These are phyloP conservation scores for Nannochloropsis oceanica DNA, from an alignment of 108 stramenopile species.

Conservation along the genomic window DNA sequence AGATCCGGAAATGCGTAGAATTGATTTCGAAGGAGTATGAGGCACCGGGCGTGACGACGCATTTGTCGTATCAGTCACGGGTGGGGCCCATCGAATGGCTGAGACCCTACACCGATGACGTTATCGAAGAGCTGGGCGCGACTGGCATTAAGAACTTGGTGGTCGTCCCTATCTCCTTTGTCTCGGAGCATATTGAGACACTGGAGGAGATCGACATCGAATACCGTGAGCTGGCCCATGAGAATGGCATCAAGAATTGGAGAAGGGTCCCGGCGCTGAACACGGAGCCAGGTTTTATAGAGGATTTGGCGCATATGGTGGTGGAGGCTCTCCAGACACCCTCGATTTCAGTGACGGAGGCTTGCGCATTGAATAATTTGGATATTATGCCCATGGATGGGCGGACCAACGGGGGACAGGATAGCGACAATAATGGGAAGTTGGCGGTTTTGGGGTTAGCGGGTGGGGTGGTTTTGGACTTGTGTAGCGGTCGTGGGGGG, in stretches of 20 bases:
- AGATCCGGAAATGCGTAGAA: constrained; percentile 48
- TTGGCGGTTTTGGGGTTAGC: neutral
- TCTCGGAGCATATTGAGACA: constrained; percentile 98
- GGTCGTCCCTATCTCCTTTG: constrained; percentile 94
- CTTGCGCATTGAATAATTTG: neutral
- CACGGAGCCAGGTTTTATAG: constrained; percentile 71
- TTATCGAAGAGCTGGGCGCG: constrained; percentile 64
- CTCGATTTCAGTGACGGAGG: constrained; percentile 25
- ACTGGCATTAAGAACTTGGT: constrained; percentile 80
- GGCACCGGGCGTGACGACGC: constrained; percentile 14
- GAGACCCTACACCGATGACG: constrained; percentile 90
- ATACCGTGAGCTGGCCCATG: constrained; percentile 88
- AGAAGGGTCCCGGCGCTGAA: constrained; percentile 82
- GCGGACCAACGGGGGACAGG: neutral
- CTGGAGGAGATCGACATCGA: constrained; percentile 99
- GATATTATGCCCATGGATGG: neutral
- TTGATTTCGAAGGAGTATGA: constrained; percentile 4
- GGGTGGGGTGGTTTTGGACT: neutral
- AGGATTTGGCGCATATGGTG: constrained; percentile 92
- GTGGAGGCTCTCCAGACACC: constrained; percentile 45
- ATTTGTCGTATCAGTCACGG: constrained; percentile 61
- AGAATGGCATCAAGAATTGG: constrained; percentile 77
- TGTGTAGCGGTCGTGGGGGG: neutral
- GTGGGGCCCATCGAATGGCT: constrained; percentile 99
- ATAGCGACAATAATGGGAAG: neutral